Conservation (phyloP, 1,284 basidiomycete species). For the Exobasidium cylindrosporum region DNA sequence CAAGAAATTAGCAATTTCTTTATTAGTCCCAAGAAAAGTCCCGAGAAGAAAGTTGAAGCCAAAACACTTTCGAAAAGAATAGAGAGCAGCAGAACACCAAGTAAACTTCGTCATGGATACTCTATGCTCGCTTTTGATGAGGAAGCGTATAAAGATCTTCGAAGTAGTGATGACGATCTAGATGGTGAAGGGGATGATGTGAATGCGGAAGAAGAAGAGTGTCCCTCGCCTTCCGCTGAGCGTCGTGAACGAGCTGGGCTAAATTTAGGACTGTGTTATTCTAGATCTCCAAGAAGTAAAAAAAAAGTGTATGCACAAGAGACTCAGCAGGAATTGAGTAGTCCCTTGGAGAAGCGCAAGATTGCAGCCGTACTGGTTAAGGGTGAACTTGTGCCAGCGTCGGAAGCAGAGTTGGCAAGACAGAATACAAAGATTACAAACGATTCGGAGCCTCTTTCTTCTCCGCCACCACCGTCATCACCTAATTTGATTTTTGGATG, state of each 20-base stretch:
- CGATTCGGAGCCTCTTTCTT: too few species aligned
- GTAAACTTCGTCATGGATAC: conserved; percentile 5
- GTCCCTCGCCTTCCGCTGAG: not conserved
- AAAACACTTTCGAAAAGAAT: not conserved
- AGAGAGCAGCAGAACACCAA: not conserved
- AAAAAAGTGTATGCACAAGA: not conserved
- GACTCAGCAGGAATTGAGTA: not conserved
- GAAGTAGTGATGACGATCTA: not conserved
- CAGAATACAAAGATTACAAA: not conserved
- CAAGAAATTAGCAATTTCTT: not conserved
- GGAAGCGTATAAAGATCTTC: not conserved
- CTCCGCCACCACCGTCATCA: not conserved
- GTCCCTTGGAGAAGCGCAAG: not conserved
- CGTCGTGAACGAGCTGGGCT: not conserved
- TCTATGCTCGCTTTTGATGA: not conserved
- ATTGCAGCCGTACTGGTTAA: not conserved
- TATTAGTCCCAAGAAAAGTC: not conserved
- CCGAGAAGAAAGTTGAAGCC: not conserved
- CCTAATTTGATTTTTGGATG: not conserved
- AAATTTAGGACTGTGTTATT: not conserved
- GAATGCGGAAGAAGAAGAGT: conserved; percentile 6
- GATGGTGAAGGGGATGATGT: conserved; percentile 2
- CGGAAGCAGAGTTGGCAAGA: not conserved
- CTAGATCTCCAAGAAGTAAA: not conserved
- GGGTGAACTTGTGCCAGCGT: not conserved